Evolutionary conservation across 257 asterid genomes (phyloP), one percentile per base, ranked within the genome.

Genomic region (Hygrophila difformis): DNA sequence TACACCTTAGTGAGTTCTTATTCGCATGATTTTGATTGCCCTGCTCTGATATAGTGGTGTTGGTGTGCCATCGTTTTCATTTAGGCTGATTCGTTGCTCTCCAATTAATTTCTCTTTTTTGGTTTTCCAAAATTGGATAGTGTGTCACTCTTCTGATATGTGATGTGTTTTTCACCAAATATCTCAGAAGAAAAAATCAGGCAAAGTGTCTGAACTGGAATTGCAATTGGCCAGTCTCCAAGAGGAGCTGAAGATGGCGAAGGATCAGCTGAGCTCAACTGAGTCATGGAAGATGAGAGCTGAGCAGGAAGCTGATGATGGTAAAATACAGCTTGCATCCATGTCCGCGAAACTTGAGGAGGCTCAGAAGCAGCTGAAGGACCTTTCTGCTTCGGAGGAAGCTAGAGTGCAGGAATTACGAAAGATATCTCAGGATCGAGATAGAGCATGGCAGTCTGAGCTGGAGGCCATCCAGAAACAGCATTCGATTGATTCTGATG

Each of bases 351-450:
- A 79, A 39, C 82, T 85, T 0, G 93, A 78, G 61, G 82, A 76
- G 33, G 67, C 91, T 18, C 74, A 76, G 66, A 68, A 65, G 56
- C 87, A 83, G 55, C 80, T 86, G 44, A 54, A 57, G 12, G 84
- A 83, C 49, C 69, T 87, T 49, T 75, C 84, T 6, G 87, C 80
- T 35, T 75, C 82, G 0, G 97, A 91, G 66, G 95, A 86, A 42
- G 47, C 86, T 52, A 78, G 89, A 39, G 56, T 83, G 39, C 86
- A 78, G 24, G 96, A 91, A 48, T 47, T 91, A 41, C 83, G 81
- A 22, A 78, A 82, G 76, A 58, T 81, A 60, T 86, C 97, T 18
- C 93, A 82, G 55, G 94, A 83, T 43, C 76, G 95, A 8, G 94
- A 91, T 39, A 79, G 75, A 37, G 87, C 49, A 31, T 83, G 95